phyloP scores from a whole-genome alignment of 2,329 filamentous ascomycete species.

The Chaetomium sp. region DNA sequence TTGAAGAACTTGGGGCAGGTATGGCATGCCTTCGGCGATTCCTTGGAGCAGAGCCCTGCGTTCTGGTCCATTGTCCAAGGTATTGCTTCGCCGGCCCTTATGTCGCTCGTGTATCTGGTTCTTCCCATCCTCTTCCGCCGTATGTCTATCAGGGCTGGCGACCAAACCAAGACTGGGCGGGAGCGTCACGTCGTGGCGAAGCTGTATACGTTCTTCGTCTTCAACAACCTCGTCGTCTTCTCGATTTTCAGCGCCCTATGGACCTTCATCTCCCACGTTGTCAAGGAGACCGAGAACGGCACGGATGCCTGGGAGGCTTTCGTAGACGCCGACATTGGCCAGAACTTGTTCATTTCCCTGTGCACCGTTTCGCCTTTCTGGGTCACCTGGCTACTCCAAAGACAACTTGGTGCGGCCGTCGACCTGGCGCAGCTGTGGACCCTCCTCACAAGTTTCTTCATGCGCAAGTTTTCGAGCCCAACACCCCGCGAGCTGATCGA shows the following conservation, averaged over 20 bases:
- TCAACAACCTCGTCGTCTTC: conserved; percentile 95
- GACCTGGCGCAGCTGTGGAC: conserved; percentile 87
- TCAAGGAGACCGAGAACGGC: conserved; percentile 50
- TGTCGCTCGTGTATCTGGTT: conserved; percentile 78
- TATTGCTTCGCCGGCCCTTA: conserved; percentile 81
- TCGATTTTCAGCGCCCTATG: conserved; percentile 83
- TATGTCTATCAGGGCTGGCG: conserved; percentile 74
- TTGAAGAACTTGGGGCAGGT: conserved; percentile 71
- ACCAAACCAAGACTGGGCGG: conserved; percentile 84
- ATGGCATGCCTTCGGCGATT: conserved; percentile 67
- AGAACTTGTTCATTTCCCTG: conserved; percentile 63
- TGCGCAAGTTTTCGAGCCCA: conserved; percentile 75
- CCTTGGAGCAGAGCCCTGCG: conserved; percentile 54
- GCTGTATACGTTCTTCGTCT: conserved; percentile 90
- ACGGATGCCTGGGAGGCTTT: conserved; percentile 64
- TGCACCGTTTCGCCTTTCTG: conserved; percentile 84
- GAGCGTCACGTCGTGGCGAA: conserved; percentile 88
- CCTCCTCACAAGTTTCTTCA: conserved; percentile 76
- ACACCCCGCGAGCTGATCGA: conserved; percentile 90
- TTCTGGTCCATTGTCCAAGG: conserved; percentile 88
- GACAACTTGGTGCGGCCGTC: conserved; percentile 86
- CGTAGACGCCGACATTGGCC: conserved; percentile 54
- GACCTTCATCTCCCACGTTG: conserved; percentile 61
- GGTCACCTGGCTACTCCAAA: conserved; percentile 88
- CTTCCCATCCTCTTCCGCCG: conserved; percentile 88